phyloP scores from a whole-genome alignment of 2,329 filamentous ascomycete genomes.

The Ambrosiella xylebori region DNA sequence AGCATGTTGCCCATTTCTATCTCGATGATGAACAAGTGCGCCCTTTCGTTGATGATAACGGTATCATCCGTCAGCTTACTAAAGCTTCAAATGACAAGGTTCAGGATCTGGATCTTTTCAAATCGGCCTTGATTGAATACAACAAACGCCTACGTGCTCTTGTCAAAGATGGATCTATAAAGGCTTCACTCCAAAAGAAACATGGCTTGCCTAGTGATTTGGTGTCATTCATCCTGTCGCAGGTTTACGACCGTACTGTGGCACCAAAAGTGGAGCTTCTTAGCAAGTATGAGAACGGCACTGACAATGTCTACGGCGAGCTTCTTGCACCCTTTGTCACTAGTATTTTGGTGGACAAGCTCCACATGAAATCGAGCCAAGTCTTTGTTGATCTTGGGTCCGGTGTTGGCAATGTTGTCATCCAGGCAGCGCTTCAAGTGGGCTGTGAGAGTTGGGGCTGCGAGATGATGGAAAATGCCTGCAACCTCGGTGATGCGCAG shows the following conservation, averaged over 20 bases:
- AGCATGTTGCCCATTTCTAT: constrained; percentile 57
- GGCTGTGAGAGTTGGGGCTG: constrained; percentile 94
- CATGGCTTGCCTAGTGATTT: constrained; percentile 54
- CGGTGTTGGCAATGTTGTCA: constrained; percentile 85
- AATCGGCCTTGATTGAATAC: constrained; percentile 55
- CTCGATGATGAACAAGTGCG: constrained; percentile 52
- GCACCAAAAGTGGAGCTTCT: constrained; percentile 74
- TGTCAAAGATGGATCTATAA: constrained; percentile 53
- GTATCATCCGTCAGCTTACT: constrained; percentile 60
- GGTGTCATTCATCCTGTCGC: constrained; percentile 64
- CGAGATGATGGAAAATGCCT: constrained; percentile 87
- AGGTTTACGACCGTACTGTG: constrained; percentile 84
- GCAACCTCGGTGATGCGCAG: constrained; percentile 64
- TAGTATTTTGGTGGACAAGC: constrained; percentile 60
- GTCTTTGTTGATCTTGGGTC: constrained; percentile 91
- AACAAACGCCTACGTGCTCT: constrained; percentile 52
- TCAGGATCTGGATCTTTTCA: constrained; percentile 49
- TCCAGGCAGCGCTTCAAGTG: constrained; percentile 84
- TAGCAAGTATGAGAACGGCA: constrained; percentile 72
- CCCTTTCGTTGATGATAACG: constrained; percentile 53
- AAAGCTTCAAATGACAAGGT: constrained; percentile 53
- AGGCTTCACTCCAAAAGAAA: constrained; percentile 50
- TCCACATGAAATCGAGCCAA: constrained; percentile 61
- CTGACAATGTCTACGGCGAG: constrained; percentile 90
- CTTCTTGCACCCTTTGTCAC: constrained; percentile 71